Evolutionary conservation across 2,329 filamentous ascomycete genomes (phyloP), one percentile per base, ranked within the genome.

Genomic region (Hysterium pulicare): DNA sequence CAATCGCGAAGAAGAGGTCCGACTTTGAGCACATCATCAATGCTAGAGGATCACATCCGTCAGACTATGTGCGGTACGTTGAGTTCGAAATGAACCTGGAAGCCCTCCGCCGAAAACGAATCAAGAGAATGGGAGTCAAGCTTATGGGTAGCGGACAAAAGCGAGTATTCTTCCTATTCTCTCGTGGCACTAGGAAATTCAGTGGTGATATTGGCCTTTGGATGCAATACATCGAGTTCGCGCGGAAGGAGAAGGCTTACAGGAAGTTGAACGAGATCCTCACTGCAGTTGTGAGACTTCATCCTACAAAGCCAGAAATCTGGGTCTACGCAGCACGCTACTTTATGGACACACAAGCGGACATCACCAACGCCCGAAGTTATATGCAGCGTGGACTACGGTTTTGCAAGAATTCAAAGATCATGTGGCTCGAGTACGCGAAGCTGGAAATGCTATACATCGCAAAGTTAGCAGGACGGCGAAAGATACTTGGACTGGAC

Each of bases 401-500:
- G 32, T 97, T 98, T 67, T 96, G 90, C 71, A 88, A 84, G 39
- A 79, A 74, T 37, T 84, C 86, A 35, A 81, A 76, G 49, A 73
- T 75, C 15, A 67, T 98, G 39, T 98, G 91, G 90, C 63, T 95
- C 24, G 88, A 95, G 69, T 97, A 96, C 62, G 86, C 87, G 7
- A 84, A 87, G 60, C 77, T 91, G 59, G 93, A 98, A 74, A 89
- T 95, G 82, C 84, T 93, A 49, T 97, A 95, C 75, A 75, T 97
- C 42, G 82, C 79, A 39, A 90, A 87, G 70, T 82, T 97, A 59
- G 82, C 87, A 45, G 81, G 81, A 47, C 81, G 89, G 63, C 82
- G 84, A 66, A 77, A 76, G 54, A 79, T 87, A 41, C 62, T 87
- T 43, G 83, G 83, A 3, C 64, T 87, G 44, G 81, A 84, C 50